These are phyloP conservation scores for Lithohypha guttulata DNA, from an alignment of 2,329 filamentous ascomycete species.

Conservation along the genomic window DNA sequence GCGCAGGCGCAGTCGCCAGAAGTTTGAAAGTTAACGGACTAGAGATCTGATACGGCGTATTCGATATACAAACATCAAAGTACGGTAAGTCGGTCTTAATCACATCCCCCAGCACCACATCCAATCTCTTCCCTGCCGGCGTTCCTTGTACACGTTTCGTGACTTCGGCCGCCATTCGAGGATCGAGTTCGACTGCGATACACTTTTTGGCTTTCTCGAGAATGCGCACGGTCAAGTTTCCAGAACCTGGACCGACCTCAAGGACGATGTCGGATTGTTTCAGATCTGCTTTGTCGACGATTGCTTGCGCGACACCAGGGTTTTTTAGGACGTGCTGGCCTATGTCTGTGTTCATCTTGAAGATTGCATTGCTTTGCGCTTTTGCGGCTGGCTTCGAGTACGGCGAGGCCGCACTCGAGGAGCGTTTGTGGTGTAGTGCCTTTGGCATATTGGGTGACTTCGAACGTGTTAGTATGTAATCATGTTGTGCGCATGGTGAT, in stretches of 20 bases:
- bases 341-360: constrained; percentile 92
- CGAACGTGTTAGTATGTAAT: neutral
- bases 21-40: constrained; percentile 87
- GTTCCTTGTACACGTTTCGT: constrained; percentile 89
- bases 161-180: constrained; percentile 90
- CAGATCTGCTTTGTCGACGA: constrained; percentile 75
- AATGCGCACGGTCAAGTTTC: constrained; percentile 81
- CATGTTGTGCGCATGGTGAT: neutral
- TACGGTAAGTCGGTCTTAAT: constrained; percentile 75
- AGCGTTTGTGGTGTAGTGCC: constrained; percentile 42
- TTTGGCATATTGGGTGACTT: constrained; percentile 47
- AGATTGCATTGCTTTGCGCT: constrained; percentile 62
- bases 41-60: constrained; percentile 72
- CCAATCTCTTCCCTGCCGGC: constrained; percentile 69
- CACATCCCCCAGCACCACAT: constrained; percentile 82
- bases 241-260: constrained; percentile 83
- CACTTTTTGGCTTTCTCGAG: constrained; percentile 75
- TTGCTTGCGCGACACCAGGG: constrained; percentile 69
- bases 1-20: constrained; percentile 68
- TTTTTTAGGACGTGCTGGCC: constrained; percentile 92
- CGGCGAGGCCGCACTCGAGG: constrained; percentile 29
- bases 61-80: constrained; percentile 76
- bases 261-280: constrained; percentile 85
- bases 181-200: constrained; percentile 85
- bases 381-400: constrained; percentile 37